Conservation (phyloP, 2,329 filamentous ascomycete genomes). For the Fusarium equiseti region DNA sequence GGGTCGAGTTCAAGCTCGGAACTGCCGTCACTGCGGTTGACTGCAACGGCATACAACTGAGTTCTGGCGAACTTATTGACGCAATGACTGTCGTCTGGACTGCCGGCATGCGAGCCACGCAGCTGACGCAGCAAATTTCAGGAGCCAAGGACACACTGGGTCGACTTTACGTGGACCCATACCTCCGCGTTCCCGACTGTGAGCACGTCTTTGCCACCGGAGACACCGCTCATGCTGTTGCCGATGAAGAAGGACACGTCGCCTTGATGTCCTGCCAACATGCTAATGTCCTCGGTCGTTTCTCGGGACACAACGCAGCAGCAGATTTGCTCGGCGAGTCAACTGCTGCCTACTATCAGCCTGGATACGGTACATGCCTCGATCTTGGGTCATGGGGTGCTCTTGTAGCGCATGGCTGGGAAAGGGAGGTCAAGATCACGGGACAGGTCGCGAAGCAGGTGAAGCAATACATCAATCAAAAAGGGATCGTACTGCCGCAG, state of each 20-base stretch:
- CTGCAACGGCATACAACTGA: conserved; percentile 41
- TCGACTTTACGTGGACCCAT: conserved; percentile 12
- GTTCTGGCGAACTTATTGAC: conserved; percentile 51
- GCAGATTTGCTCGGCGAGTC: conserved; percentile 50
- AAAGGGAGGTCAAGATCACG: conserved; percentile 44
- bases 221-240: conserved; percentile 48
- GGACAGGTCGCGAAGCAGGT: conserved; percentile 50
- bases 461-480: conserved; percentile 52
- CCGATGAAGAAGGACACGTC: conserved; percentile 46
- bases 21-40: conserved; percentile 46
- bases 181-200: conserved; percentile 7
- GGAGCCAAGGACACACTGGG: conserved; percentile 43
- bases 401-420: conserved; percentile 50
- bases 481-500: conserved; percentile 10
- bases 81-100: conserved; percentile 54
- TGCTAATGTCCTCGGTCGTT: conserved; percentile 52
- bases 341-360: conserved; percentile 47
- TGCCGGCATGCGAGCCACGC: conserved; percentile 51
- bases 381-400: conserved; percentile 53
- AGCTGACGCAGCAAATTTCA: conserved; percentile 51
- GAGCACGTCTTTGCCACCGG: conserved; percentile 45
- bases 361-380: conserved; percentile 50
- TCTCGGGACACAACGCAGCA: conserved; percentile 52
- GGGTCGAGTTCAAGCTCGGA: conserved; percentile 50
- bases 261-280: conserved; percentile 57